Conservation (phyloP, 257 asterid species). For the Leptodermis oblonga region DNA sequence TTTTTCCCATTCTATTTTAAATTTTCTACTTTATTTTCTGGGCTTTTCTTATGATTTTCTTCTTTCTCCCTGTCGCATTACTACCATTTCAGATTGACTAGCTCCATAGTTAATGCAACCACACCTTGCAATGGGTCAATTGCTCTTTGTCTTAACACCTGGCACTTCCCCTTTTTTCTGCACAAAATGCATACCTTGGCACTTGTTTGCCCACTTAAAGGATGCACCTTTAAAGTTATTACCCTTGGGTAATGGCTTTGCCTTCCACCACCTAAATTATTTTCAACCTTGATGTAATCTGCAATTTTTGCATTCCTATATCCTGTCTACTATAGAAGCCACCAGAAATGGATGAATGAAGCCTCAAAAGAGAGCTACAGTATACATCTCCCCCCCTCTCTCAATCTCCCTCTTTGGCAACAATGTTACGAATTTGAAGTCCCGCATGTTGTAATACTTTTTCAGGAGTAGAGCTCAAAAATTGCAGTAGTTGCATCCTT, state of each 20-base stretch:
- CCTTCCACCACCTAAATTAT: no score
- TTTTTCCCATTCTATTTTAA: not conserved
- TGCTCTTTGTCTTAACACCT: not conserved
- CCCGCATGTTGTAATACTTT: not conserved
- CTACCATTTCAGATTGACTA: not conserved
- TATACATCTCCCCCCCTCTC: not conserved
- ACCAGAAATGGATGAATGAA: not conserved
- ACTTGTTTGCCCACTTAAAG: not conserved
- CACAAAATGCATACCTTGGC: not conserved
- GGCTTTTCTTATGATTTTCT: not conserved
- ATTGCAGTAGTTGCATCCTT: not conserved
- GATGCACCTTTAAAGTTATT: not conserved
- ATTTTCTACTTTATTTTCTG: not conserved
- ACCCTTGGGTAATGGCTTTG: not conserved
- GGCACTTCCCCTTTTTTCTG: not conserved
- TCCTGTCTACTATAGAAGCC: not conserved
- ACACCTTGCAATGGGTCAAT: not conserved
- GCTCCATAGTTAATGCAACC: not conserved
- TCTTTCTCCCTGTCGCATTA: not conserved
- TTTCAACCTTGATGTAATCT: not conserved
- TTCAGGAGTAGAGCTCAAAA: not conserved
- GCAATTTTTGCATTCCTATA: not conserved
- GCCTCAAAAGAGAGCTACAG: not conserved
- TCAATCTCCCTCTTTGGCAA: no score
- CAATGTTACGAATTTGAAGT: not conserved